Evolutionary conservation across 2,329 filamentous ascomycete species (phyloP).

Genomic region (Ophiostoma piceae): DNA sequence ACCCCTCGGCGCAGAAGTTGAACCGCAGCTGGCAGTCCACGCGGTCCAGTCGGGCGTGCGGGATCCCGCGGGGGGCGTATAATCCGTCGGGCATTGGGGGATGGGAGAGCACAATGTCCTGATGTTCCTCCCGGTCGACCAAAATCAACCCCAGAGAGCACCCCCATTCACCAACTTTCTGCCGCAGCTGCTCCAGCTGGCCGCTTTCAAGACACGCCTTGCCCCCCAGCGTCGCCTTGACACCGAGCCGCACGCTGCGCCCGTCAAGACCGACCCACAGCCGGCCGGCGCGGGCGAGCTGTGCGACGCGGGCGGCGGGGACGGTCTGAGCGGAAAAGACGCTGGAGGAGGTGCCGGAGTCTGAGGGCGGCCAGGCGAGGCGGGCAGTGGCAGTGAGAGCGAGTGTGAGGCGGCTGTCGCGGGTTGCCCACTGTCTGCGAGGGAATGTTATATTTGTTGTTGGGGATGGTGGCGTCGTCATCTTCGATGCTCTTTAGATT

Average conservation of each 20-base stretch:
- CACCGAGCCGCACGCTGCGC: slow-evolving; percentile 19
- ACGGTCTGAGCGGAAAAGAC: not conserved
- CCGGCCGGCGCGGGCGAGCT: slow-evolving; percentile 25
- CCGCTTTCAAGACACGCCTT: not conserved
- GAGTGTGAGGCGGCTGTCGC: slow-evolving; percentile 18
- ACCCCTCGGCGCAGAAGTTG: not conserved
- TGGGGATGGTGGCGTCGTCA: not conserved
- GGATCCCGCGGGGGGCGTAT: slow-evolving; percentile 23
- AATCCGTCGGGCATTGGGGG: slow-evolving; percentile 23
- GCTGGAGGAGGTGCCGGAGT: slow-evolving; percentile 2
- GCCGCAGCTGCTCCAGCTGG: not conserved
- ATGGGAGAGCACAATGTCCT: slow-evolving; percentile 21
- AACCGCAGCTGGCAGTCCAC: slow-evolving; percentile 24
- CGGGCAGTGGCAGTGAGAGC: slow-evolving; percentile 22
- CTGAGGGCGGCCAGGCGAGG: slow-evolving; percentile 22
- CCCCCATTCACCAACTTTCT: slow-evolving; percentile 17
- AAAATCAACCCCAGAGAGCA: slow-evolving; percentile 19
- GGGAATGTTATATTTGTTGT: slow-evolving; percentile 17
- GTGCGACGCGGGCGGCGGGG: slow-evolving; percentile 23
- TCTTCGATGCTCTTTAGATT: not conserved
- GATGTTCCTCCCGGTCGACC: too few species aligned
- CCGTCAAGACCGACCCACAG: slow-evolving; percentile 25
- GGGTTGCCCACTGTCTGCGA: slow-evolving; percentile 16
- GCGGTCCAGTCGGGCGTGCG: slow-evolving; percentile 22
- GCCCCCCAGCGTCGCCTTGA: slow-evolving; percentile 20